phyloP scores from a whole-genome alignment of 73 alveolate species.

The Diophrys sp. region DNA sequence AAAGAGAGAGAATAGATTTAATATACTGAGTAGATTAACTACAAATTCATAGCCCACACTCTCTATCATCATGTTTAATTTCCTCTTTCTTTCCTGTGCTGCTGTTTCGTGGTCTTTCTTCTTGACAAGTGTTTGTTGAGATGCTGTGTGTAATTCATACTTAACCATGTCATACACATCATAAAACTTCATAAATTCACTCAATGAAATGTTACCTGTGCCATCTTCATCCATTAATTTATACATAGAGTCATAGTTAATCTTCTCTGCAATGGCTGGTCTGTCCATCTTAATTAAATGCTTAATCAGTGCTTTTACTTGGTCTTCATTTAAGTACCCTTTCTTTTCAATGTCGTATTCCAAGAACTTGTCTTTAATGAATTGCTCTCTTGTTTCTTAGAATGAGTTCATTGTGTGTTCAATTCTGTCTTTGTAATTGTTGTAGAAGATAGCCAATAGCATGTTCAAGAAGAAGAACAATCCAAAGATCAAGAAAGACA shows the following conservation, averaged over 20 bases:
- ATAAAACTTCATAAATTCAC: slow-evolving; percentile 35
- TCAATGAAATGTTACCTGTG: slow-evolving; percentile 16
- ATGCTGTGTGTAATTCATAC: not conserved
- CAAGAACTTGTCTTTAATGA: not conserved
- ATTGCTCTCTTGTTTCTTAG: not conserved
- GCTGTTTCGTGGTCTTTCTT: not conserved
- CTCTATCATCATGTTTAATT: not conserved
- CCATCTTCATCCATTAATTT: not conserved
- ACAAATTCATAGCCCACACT: slow-evolving; percentile 5
- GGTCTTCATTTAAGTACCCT: slow-evolving; percentile 35
- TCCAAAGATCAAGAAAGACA: slow-evolving; percentile 8
- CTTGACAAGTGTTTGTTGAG: not conserved
- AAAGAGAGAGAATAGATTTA: slow-evolving; percentile 9
- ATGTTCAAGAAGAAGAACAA: slow-evolving; percentile 43
- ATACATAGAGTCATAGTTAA: not conserved
- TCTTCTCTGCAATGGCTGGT: not conserved
- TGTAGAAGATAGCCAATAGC: slow-evolving; percentile 46
- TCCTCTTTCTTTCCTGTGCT: not conserved
- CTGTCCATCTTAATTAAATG: not conserved
- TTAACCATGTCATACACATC: slow-evolving; percentile 40
- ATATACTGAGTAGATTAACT: not conserved
- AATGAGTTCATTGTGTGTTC: not conserved
- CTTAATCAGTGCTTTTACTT: slow-evolving; percentile 8
- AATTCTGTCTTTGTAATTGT: slow-evolving; percentile 36
- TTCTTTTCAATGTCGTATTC: slow-evolving; percentile 25